These are phyloP conservation scores for Magnusiomyces suaveolens DNA, from an alignment of 1,139 yeast genomes.

Conservation along the genomic window DNA sequence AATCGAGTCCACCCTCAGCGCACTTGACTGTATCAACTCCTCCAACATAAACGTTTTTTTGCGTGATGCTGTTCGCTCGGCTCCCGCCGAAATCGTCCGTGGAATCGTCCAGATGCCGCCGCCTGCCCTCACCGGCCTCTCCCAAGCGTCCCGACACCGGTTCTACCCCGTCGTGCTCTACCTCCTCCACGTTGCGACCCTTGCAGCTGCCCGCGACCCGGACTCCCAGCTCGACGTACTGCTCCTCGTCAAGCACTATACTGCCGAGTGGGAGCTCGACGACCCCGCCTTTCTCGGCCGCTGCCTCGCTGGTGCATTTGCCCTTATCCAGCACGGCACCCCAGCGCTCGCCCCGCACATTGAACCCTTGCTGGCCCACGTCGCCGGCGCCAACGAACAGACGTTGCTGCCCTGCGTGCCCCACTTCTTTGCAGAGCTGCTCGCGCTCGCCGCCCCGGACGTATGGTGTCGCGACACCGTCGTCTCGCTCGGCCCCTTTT, in stretches of 20 bases:
- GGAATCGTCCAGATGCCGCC: constrained; percentile 21
- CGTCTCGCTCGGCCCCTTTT: no score
- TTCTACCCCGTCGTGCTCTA: constrained; percentile 17
- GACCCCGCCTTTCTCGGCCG: constrained; percentile 29
- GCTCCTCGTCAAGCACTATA: constrained; percentile 21
- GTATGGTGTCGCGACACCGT: no score
- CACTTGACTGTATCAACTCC: constrained; percentile 71
- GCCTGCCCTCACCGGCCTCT: constrained; percentile 23
- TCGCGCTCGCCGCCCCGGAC: no score
- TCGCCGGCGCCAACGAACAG: constrained; percentile 14
- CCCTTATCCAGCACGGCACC: constrained; percentile 36
- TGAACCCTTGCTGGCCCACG: constrained; percentile 3
- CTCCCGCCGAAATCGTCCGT: constrained; percentile 7
- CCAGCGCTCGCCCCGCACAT: constrained; percentile 31
- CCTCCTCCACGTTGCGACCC: constrained; percentile 22
- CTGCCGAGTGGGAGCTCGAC: constrained; percentile 21
- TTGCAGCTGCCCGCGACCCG: constrained; percentile 15
- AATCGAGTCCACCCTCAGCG: constrained; percentile 72
- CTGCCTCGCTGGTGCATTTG: constrained; percentile 21
- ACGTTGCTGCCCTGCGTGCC: constrained; percentile 15
- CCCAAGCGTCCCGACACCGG: constrained; percentile 18
- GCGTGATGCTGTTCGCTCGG: constrained; percentile 19
- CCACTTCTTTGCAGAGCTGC: no score
- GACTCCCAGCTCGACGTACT: constrained; percentile 21
- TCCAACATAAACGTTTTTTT: constrained; percentile 49